Conservation (phyloP, 73 alveolate genomes). For the Paramecium sonneborni region DNA sequence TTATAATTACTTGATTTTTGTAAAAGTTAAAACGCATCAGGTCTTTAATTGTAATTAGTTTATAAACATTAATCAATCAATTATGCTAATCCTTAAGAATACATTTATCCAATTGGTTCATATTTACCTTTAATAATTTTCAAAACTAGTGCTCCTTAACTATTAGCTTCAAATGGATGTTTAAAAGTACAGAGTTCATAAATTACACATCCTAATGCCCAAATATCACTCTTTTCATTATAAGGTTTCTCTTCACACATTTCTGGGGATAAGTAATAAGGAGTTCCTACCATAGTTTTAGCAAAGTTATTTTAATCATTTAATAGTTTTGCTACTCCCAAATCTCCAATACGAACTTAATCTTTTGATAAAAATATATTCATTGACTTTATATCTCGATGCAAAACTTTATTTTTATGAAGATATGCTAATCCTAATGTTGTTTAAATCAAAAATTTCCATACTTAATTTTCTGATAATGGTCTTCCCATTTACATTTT, state of each 20-base stretch:
- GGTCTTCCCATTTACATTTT: conserved; percentile 69
- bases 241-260: conserved; percentile 90
- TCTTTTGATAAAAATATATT: conserved; percentile 81
- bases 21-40: conserved; percentile 82
- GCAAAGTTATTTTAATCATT: conserved; percentile 64
- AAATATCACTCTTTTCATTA: conserved; percentile 83
- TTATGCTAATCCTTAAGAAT: conserved; percentile 78
- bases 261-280: conserved; percentile 98
- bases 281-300: conserved; percentile 87
- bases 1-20: conserved; percentile 23
- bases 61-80: conserved; percentile 87
- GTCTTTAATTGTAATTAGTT: conserved; percentile 89
- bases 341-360: conserved; percentile 89
- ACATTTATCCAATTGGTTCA: conserved; percentile 86
- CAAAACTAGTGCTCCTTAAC: conserved; percentile 93
- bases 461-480: conserved; percentile 80
- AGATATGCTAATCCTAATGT: conserved; percentile 87
- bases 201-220: conserved; percentile 97
- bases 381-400: conserved; percentile 88
- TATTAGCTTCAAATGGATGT: conserved; percentile 96
- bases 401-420: conserved; percentile 82
- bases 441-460: conserved; percentile 89
- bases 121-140: conserved; percentile 96
- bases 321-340: conserved; percentile 79
- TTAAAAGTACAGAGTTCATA: conserved; percentile 97